Base-by-base conservation (phyloP, 345 rosid genomes). In the Camelina sativa region DNA sequence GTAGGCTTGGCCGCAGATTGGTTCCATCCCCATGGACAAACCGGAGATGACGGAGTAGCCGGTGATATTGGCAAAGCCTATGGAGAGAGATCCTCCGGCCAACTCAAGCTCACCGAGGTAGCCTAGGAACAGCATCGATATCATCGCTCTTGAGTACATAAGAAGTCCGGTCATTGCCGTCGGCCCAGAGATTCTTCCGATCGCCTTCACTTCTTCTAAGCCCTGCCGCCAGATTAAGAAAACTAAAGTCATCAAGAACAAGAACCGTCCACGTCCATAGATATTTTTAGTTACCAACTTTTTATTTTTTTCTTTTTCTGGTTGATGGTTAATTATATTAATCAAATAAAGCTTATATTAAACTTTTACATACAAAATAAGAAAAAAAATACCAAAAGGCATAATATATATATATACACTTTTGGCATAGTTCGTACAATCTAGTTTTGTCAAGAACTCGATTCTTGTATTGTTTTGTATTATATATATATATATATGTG, bases 1-100 rank as follows among this genome's bases (percentile, higher is more conserved):
- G 19, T 86, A 90, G 41, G 99, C 99, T 80, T 95, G 99, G 2
- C 96, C 97, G 4, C 99, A 95, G 47, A 95, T 95, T 79, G 99
- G 99, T 68, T 95, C 99, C 99, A 95, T 95, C 62, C 99, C 99
- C 99, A 95, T 92, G 67, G 98, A 92, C 11, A 94, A 84, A n/a
- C 98, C 98, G 30, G 98, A 94, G 81, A 94, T 84, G 12, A 94
- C 92, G 25, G 98, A 94, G 89, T 94, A 94, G 46, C 98, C 98
- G 1, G 98, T 91, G 72, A 94, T 95, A 83, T 95, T 95, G 5
- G 99, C 99, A 44, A 95, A 90, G 46, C 97, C 97, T 40, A 90
- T 90, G 75, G 99, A 81, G 40, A 95, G 96, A 38, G 99, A 92
- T 48, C 99, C 99, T 7, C 92, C 98, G 3, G 99, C 99, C 7